A percentile compares a stretch with the other conserved stretches of the same genome.
Conservation (phyloP, 2,329 filamentous ascomycete genomes). For the Esteya vermicola region DNA sequence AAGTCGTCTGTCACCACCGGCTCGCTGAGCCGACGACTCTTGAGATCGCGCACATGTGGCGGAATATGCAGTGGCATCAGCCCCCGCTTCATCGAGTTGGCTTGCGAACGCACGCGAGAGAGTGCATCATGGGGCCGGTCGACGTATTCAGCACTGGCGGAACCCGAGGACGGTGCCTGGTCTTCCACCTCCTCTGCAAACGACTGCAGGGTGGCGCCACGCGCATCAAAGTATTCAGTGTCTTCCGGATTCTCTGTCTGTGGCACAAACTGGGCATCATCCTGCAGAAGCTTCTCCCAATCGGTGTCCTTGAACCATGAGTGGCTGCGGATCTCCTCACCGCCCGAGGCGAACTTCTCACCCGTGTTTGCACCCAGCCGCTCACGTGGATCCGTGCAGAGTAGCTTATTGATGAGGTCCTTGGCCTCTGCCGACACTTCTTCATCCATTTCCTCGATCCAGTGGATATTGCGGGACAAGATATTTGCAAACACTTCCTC, state of each 20-base stretch:
- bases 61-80: conserved; percentile 94
- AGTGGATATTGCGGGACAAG: conserved; percentile 73
- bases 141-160: conserved; percentile 55
- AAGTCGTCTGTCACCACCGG: conserved; percentile 85
- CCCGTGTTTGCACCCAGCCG: conserved; percentile 75
- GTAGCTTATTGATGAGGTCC: conserved; percentile 83
- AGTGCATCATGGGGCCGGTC: conserved; percentile 91
- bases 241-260: conserved; percentile 89
- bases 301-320: conserved; percentile 78
- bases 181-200: conserved; percentile 95
- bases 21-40: conserved; percentile 79
- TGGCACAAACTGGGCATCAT: conserved; percentile 91
- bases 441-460: conserved; percentile 73
- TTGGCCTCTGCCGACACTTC: conserved; percentile 77
- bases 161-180: conserved; percentile 60
- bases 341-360: conserved; percentile 70
- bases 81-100: conserved; percentile 76
- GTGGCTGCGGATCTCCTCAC: conserved; percentile 80
- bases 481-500: conserved; percentile 98
- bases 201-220: conserved; percentile 80
- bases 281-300: conserved; percentile 84
- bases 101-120: conserved; percentile 75
- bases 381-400: conserved; percentile 70
- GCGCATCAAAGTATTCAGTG: conserved; percentile 91
- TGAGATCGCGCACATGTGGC: conserved; percentile 83